Base-by-base conservation (phyloP, 192 early-diverging fungal species). In the Backusella australiensis region DNA sequence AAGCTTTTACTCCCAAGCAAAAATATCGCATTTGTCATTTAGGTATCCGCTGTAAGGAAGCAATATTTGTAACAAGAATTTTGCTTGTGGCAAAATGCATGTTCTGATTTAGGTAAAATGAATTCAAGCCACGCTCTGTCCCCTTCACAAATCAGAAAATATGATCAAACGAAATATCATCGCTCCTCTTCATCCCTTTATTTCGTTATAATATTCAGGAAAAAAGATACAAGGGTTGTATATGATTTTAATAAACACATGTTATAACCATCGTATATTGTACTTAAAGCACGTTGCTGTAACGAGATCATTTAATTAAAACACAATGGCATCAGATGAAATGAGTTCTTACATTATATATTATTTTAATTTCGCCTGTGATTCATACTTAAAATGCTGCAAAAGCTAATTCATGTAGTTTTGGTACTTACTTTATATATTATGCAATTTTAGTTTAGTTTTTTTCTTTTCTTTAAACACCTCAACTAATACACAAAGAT, bases 101-200 rank as follows among this genome's bases (percentile, higher is more conserved):
- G 56, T 63, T 63, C 56, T 63, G 29, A 14, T 63, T 63, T 26
- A 63, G 56, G 56, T 14, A 63, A 29, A 63, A 63, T 63, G 56
- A 63, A 63, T 29, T 29, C 56, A 63, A 63, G 56, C 56, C 56
- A 63, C 56, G 56, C 21, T 59, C 19, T 63, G 56, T 63, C 56
- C 56, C 56, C 56, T 63, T 63, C 56, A 26, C 56, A 63, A 21
- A 63, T 63, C 23, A 63, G 21, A 63, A 59, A 63, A 63, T 63
- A 63, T 63, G 56, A 63, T 63, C 56, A 63, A 26, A 63, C 23
- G 56, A 63, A 63, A 29, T 29, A 7, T 29, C 23, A 29, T 26
- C 12, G 56, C 56, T 63, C 56, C 56, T 63, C 56, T 63, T 29
- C 26, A 63, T 63, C 56, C 56, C 56, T 63, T 29, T 63, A 23